Percentiles rank a stretch among this genome's conserved stretches.
These are phyloP conservation scores for Calocybe cyanea DNA, from an alignment of 768 basidiomycete species.

Conservation along the genomic window DNA sequence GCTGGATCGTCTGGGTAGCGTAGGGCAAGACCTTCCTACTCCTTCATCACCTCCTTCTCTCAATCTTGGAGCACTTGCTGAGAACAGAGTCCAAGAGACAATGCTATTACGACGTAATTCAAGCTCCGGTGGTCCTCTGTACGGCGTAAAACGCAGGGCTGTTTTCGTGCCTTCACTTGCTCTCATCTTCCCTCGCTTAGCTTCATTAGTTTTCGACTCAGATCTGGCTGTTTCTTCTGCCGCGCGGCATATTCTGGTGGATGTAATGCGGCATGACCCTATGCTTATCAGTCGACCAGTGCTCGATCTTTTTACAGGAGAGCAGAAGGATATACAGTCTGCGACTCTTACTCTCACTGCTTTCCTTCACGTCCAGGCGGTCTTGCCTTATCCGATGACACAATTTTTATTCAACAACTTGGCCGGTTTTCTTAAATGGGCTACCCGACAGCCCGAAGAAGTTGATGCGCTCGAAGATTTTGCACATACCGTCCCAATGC, in stretches of 20 bases:
- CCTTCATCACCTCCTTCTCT: conserved; percentile 26
- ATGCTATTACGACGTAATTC: conserved; percentile 54
- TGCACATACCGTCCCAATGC: conserved; percentile 51
- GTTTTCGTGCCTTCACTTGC: conserved; percentile 65
- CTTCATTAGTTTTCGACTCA: conserved; percentile 47
- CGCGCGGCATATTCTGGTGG: conserved; percentile 54
- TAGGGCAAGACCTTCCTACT: conserved; percentile 18
- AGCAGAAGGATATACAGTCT: conserved; percentile 39
- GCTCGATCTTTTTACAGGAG: conserved; percentile 54
- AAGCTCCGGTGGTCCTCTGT: conserved; percentile 41
- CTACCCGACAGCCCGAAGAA: conserved; percentile 40
- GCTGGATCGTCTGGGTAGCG: conserved; percentile 46
- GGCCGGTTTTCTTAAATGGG: conserved; percentile 60
- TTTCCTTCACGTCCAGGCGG: conserved; percentile 51
- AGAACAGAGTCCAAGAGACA: conserved; percentile 24
- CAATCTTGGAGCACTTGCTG: conserved; percentile 15
- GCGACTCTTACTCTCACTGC: conserved; percentile 53
- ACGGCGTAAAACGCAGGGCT: conserved; percentile 53
- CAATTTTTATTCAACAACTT: conserved; percentile 70
- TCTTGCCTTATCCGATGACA: conserved; percentile 60
- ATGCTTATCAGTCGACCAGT: conserved; percentile 59
- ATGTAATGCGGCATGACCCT: conserved; percentile 75
- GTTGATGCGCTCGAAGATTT: conserved; percentile 46
- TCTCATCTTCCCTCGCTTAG: conserved; percentile 50
- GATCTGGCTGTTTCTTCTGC: conserved; percentile 52